Evolutionary conservation across 345 rosid species (phyloP).

Genomic region (Nasturtium officinale): DNA sequence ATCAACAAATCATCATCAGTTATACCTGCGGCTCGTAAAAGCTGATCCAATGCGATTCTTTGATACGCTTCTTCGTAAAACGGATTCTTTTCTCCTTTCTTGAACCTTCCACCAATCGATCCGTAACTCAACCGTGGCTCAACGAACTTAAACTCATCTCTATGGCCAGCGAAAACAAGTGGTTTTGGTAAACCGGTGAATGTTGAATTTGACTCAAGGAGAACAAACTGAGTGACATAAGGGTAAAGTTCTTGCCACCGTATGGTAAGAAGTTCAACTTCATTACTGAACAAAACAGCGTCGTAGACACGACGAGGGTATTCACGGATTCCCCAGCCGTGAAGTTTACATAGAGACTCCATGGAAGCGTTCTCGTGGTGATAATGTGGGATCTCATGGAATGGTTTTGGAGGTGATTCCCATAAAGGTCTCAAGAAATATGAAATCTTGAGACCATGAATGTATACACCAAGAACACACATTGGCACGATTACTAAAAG

Average conservation of each 20-base stretch:
- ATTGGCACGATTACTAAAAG: conserved; percentile 72
- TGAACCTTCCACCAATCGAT: conserved; percentile 70
- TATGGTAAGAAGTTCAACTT: conserved; percentile 67
- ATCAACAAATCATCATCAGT: conserved; percentile 80
- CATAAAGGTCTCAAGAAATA: conserved; percentile 81
- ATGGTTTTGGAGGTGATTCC: conserved; percentile 87
- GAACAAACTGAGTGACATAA: conserved; percentile 73
- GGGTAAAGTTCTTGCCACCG: conserved; percentile 87
- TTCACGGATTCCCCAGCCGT: conserved; percentile 85
- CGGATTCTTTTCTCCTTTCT: conserved; percentile 77
- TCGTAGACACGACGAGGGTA: conserved; percentile 85
- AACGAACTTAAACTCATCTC: conserved; percentile 64
- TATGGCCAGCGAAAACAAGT: conserved; percentile 58
- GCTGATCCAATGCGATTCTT: conserved; percentile 76
- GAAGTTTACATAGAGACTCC: conserved; percentile 80
- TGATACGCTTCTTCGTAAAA: conserved; percentile 85
- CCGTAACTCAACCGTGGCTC: conserved; percentile 83
- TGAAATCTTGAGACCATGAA: conserved; percentile 81
- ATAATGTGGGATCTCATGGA: conserved; percentile 75
- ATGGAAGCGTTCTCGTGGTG: conserved; percentile 80
- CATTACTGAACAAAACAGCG: conserved; percentile 82
- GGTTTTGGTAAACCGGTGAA: conserved; percentile 73
- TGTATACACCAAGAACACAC: conserved; percentile 55
- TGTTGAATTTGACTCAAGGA: conserved; percentile 80
- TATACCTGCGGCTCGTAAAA: conserved; percentile 67